Conservation (phyloP, 768 basidiomycete species). For the Leccinum variicolor region DNA sequence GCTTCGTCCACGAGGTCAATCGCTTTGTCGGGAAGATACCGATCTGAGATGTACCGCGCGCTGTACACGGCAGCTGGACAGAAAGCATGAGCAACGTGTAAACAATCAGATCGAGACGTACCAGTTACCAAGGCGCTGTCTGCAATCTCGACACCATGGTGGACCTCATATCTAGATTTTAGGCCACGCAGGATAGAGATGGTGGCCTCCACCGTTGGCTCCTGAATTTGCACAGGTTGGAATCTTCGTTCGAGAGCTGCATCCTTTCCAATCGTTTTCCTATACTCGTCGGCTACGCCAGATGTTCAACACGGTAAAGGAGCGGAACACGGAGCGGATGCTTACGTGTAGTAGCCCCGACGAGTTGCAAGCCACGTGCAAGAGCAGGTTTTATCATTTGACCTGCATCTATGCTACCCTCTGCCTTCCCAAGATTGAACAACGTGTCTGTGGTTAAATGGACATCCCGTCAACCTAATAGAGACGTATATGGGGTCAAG, state of each 20-base stretch:
- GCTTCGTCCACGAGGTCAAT: conserved; percentile 95
- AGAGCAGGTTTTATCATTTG: conserved; percentile 93
- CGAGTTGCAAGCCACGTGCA: conserved; percentile 81
- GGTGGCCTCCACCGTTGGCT: conserved; percentile 81
- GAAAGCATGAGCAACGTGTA: neutral
- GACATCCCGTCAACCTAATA: neutral
- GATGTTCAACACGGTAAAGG: neutral
- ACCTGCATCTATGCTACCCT: conserved; percentile 89
- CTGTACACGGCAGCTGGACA: conserved; percentile 73
- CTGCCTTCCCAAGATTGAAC: conserved; percentile 86
- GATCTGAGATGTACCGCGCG: conserved; percentile 82
- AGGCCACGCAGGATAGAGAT: conserved; percentile 86
- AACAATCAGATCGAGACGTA: conserved; percentile 24
- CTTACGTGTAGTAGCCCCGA: conserved; percentile 87
- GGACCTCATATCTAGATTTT: conserved; percentile 83
- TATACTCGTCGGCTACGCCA: conserved; percentile 68
- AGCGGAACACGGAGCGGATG: conserved; percentile 4
- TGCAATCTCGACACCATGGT: conserved; percentile 91
- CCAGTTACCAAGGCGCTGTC: conserved; percentile 87
- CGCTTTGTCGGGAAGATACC: conserved; percentile 88
- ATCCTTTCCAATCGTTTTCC: conserved; percentile 89
- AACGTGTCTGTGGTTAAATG: conserved; percentile 50
- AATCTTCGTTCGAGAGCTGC: conserved; percentile 89
- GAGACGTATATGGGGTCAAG: neutral
- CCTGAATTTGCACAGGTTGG: conserved; percentile 85